phyloP scores from a whole-genome alignment of 768 basidiomycete genomes.

The Auriculariales sp. region DNA sequence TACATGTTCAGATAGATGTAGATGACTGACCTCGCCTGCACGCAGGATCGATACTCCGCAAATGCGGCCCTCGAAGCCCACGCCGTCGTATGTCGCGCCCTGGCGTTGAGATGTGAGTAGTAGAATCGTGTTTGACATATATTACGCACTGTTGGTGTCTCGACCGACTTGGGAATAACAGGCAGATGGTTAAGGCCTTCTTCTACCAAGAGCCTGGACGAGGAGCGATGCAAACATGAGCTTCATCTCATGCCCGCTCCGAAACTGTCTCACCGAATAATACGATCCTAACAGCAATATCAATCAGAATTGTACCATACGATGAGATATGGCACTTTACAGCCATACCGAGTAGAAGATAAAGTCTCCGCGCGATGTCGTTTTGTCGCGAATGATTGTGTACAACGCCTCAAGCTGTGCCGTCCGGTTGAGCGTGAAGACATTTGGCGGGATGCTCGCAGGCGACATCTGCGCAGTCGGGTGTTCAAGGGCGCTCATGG shows the following conservation, averaged over 20 bases:
- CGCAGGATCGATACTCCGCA: slow-evolving; percentile 92
- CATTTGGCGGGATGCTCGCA: slow-evolving; percentile 51
- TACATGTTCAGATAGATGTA: background rate
- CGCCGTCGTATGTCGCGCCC: slow-evolving; percentile 78
- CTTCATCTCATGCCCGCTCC: background rate
- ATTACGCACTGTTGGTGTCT: slow-evolving; percentile 59
- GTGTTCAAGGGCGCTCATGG: background rate
- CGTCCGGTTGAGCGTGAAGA: slow-evolving; percentile 80
- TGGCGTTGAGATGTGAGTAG: slow-evolving; percentile 16
- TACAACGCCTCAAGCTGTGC: slow-evolving; percentile 90
- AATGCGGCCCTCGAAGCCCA: slow-evolving; percentile 92
- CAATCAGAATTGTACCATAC: slow-evolving; percentile 15
- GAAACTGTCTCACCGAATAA: background rate
- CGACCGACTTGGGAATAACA: slow-evolving; percentile 57
- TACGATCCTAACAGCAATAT: background rate
- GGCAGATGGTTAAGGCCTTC: slow-evolving; percentile 82
- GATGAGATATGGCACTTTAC: slow-evolving; percentile 24
- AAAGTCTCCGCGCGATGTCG: slow-evolving; percentile 84
- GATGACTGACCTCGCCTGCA: slow-evolving; percentile 62
- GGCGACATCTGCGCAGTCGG: slow-evolving; percentile 22
- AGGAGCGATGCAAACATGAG: background rate
- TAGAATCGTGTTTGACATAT: background rate
- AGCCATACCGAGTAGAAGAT: slow-evolving; percentile 92
- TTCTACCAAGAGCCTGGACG: slow-evolving; percentile 47
- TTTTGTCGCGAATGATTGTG: slow-evolving; percentile 85